phyloP scores from a whole-genome alignment of 768 basidiomycete genomes.

The Hygrocybe coccinea region DNA sequence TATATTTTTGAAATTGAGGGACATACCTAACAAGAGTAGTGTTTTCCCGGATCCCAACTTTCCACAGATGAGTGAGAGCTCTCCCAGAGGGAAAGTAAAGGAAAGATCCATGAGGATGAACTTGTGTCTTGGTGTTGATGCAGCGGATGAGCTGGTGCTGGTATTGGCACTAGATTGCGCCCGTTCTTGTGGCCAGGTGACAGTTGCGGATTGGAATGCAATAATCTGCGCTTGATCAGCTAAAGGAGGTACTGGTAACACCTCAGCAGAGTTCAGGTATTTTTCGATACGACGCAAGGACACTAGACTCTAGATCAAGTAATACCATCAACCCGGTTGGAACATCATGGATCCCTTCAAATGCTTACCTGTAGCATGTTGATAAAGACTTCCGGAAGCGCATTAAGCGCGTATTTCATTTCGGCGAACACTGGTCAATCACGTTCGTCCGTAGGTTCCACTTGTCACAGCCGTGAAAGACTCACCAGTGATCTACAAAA shows the following conservation, averaged over 20 bases:
- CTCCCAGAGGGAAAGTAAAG: slow-evolving; percentile 71
- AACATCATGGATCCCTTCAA: neutral
- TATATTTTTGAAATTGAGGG: neutral
- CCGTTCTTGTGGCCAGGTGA: slow-evolving; percentile 87
- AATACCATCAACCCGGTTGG: neutral
- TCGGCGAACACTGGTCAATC: slow-evolving; percentile 67
- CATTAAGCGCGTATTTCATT: slow-evolving; percentile 83
- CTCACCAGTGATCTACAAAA: slow-evolving; percentile 41
- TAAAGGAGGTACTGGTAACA: slow-evolving; percentile 56
- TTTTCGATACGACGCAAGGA: slow-evolving; percentile 89
- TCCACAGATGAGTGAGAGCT: slow-evolving; percentile 81
- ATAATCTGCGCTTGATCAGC: slow-evolving; percentile 55
- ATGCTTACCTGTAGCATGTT: slow-evolving; percentile 70
- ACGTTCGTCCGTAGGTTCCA: neutral
- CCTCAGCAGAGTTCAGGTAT: slow-evolving; percentile 73
- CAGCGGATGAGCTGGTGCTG: slow-evolving; percentile 46
- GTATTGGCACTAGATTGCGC: slow-evolving; percentile 30
- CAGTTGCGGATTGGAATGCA: slow-evolving; percentile 76
- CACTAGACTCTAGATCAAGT: slow-evolving; percentile 54
- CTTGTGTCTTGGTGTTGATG: slow-evolving; percentile 70
- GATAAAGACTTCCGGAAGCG: slow-evolving; percentile 87
- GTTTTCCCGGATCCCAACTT: slow-evolving; percentile 90
- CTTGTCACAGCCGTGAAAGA: slow-evolving; percentile 15
- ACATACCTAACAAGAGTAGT: slow-evolving; percentile 60
- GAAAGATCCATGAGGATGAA: slow-evolving; percentile 79